These are phyloP conservation scores for sorghum (Sorghum bicolor) DNA, from an alignment of 176 grass and related monocot genomes.

Conservation along the genomic window Sorghum_bicolor_NCBIv3 NC_012874.2:50672501-50673000, in stretches of 20 bases:
- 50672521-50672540: background rate
- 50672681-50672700: background rate
- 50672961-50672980: slow-evolving; percentile 54
- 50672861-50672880: background rate
- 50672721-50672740: background rate
- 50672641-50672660: slow-evolving; percentile 3
- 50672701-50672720: too few relatives aligned
- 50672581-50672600: background rate
- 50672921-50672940: slow-evolving; percentile 64
- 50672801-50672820: background rate
- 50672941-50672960: slow-evolving; percentile 79
- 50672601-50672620: background rate
- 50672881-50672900: background rate
- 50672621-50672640: background rate
- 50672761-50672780: background rate
- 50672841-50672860: background rate
- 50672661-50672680: background rate
- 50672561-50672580: background rate
- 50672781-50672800: background rate
- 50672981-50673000: slow-evolving; percentile 72
- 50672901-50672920: slow-evolving; percentile 42
- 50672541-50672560: too few relatives aligned
- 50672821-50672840: background rate
- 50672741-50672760: background rate
- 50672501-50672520: background rate